phyloP scores from a whole-genome alignment of 2,329 filamentous ascomycete species.

The Colletotrichum shisoi region DNA sequence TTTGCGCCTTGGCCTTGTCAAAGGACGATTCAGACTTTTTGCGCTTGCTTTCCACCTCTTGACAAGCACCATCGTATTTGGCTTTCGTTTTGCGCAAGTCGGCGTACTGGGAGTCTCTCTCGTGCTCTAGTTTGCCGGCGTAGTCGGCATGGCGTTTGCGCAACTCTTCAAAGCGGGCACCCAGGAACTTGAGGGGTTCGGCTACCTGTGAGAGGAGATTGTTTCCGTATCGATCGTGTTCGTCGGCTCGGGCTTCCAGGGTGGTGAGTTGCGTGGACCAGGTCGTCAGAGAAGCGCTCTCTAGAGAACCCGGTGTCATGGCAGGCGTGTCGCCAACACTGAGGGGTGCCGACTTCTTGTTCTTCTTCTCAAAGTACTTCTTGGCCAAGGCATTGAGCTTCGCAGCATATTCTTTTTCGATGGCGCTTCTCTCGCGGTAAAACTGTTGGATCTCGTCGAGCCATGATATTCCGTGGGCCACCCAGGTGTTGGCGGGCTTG shows the following conservation, averaged over 20 bases:
- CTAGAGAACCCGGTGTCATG: slow-evolving; percentile 93
- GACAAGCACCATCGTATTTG: slow-evolving; percentile 91
- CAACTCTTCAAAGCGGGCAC: slow-evolving; percentile 82
- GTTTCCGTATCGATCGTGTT: slow-evolving; percentile 85
- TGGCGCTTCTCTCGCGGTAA: slow-evolving; percentile 90
- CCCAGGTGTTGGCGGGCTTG: slow-evolving; percentile 93
- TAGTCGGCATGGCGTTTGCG: slow-evolving; percentile 92
- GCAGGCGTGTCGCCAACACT: slow-evolving; percentile 93
- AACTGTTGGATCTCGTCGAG: slow-evolving; percentile 97
- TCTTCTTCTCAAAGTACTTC: slow-evolving; percentile 98
- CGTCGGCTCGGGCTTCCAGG: slow-evolving; percentile 83
- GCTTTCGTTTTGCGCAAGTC: slow-evolving; percentile 90
- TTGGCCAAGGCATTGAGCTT: slow-evolving; percentile 88
- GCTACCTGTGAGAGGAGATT: slow-evolving; percentile 83
- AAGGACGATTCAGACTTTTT: slow-evolving; percentile 97
- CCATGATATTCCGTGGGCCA: slow-evolving; percentile 87
- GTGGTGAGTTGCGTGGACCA: slow-evolving; percentile 95
- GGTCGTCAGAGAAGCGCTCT: slow-evolving; percentile 95
- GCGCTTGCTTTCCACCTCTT: slow-evolving; percentile 91
- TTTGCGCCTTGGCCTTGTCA: slow-evolving; percentile 91
- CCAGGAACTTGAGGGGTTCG: slow-evolving; percentile 81
- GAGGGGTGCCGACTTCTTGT: slow-evolving; percentile 82
- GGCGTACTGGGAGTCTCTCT: slow-evolving; percentile 82
- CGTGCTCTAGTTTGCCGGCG: slow-evolving; percentile 85
- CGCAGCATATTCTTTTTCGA: slow-evolving; percentile 95